Percentiles rank a stretch among this genome's conserved stretches.
Evolutionary conservation across 139 green algal genomes (phyloP).

Genomic region (Nannochloris sp.): DNA sequence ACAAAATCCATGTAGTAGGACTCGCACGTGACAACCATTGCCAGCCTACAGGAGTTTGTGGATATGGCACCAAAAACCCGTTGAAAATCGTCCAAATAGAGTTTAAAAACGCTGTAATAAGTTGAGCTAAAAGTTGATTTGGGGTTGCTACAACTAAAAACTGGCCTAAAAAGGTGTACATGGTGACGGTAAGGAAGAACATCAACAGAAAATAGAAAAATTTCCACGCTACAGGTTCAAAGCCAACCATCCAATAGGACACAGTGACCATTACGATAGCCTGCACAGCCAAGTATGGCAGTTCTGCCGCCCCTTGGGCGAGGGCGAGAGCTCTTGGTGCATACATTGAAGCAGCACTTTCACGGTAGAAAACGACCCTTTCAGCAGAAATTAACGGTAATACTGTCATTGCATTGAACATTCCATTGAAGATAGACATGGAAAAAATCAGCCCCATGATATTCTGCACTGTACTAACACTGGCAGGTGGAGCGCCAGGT

Average conservation of each 20-base stretch:
- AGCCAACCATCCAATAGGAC: constrained; percentile 36
- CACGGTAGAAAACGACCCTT: constrained; percentile 28
- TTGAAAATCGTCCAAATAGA: constrained; percentile 52
- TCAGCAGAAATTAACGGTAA: constrained; percentile 5
- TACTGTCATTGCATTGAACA: constrained; percentile 45
- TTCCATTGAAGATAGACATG: constrained; percentile 33
- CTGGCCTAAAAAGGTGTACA: constrained; percentile 26
- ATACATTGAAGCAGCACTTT: constrained; percentile 33
- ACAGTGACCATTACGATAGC: constrained; percentile 23
- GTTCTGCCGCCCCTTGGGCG: background rate
- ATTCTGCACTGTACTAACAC: constrained; percentile 32
- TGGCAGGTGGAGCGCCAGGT: background rate
- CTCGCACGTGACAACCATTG: constrained; percentile 57
- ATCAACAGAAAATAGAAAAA: constrained; percentile 28
- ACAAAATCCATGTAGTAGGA: constrained; percentile 44
- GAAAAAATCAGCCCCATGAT: constrained; percentile 37
- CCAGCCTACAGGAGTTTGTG: constrained; percentile 54
- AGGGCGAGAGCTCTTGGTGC: background rate
- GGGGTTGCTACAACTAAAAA: constrained; percentile 19
- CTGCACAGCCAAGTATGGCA: constrained; percentile 24
- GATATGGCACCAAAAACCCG: constrained; percentile 70
- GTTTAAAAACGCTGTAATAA: constrained; percentile 21
- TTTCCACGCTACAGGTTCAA: constrained; percentile 21
- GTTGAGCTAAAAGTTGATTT: constrained; percentile 25
- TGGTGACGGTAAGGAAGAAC: constrained; percentile 14